Conservation (phyloP, 352 stramenopile genomes). For the Ochromonadaceae sp. region DNA sequence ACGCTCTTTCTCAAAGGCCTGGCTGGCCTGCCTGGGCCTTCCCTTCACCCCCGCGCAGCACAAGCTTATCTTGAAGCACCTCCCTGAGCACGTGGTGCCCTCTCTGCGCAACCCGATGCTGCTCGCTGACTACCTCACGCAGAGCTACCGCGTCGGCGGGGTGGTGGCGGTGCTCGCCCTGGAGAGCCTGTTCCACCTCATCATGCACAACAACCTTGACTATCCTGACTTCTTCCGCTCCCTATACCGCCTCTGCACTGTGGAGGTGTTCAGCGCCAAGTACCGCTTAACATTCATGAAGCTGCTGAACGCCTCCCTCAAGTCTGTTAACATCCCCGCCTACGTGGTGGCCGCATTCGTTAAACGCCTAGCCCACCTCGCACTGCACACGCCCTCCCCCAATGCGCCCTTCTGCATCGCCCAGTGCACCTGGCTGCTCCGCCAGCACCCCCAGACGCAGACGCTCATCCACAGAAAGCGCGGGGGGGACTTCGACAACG, state of each 20-base stretch:
- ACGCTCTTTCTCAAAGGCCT: not conserved
- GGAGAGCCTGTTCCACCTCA: slow-evolving; percentile 8
- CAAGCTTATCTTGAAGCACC: not conserved
- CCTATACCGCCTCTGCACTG: slow-evolving; percentile 1
- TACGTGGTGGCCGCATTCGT: not conserved
- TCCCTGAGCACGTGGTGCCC: not conserved
- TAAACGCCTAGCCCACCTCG: not conserved
- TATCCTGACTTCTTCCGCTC: slow-evolving; percentile 14
- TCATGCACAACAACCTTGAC: slow-evolving; percentile 7
- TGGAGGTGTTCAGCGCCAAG: not conserved
- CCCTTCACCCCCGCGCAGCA: not conserved
- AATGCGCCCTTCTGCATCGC: not conserved
- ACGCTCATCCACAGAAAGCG: not conserved
- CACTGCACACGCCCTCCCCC: not conserved
- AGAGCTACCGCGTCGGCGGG: not conserved
- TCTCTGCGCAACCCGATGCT: not conserved
- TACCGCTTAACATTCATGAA: not conserved
- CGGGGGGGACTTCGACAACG: not conserved
- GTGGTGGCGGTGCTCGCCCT: slow-evolving; percentile 3
- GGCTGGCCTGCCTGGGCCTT: not conserved
- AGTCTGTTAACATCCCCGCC: slow-evolving; percentile 10
- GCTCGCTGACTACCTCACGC: slow-evolving; percentile 7
- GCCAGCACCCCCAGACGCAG: not conserved
- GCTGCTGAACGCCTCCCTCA: not conserved
- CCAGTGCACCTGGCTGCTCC: slow-evolving; percentile 4